Conservation (phyloP, 2,329 filamentous ascomycete species). For the Pestalotiopsis sp. region DNA sequence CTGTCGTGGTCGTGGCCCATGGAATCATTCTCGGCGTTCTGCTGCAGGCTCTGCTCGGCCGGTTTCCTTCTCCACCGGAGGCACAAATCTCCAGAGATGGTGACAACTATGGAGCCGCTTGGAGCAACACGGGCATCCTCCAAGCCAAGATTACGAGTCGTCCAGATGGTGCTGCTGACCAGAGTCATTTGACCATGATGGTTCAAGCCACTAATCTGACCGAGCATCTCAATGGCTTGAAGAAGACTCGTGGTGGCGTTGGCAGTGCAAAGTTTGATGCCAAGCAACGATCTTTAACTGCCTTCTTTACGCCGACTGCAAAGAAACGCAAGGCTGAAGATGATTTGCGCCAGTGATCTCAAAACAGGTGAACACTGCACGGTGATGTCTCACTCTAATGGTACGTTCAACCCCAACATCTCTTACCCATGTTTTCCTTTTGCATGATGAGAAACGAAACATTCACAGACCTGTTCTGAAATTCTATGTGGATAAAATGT, state of each 20-base stretch:
- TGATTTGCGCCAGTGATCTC: background rate
- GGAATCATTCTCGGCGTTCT: conserved; percentile 77
- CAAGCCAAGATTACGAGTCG: conserved; percentile 25
- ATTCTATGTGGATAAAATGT: conserved; percentile 73
- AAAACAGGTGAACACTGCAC: background rate
- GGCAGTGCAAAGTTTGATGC: conserved; percentile 77
- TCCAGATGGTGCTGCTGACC: background rate
- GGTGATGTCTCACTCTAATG: background rate
- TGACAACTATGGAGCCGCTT: conserved; percentile 30
- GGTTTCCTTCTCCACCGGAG: conserved; percentile 43
- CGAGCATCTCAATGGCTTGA: conserved; percentile 73
- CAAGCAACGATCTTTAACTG: conserved; percentile 74
- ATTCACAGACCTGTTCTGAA: conserved; percentile 89
- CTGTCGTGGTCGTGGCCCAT: conserved; percentile 76
- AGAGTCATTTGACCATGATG: conserved; percentile 43
- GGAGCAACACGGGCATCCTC: conserved; percentile 53
- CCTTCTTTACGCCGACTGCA: conserved; percentile 63
- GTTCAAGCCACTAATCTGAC: conserved; percentile 64
- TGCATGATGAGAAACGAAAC: conserved; percentile 71
- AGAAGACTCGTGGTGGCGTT: conserved; percentile 80
- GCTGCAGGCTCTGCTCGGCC: conserved; percentile 62
- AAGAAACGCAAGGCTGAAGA: conserved; percentile 53
- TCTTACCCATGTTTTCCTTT: conserved; percentile 28
- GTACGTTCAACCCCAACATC: background rate
- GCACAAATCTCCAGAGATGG: background rate